phyloP scores from a whole-genome alignment of 2,329 filamentous ascomycete species.

The Ceratocystis destructans region DNA sequence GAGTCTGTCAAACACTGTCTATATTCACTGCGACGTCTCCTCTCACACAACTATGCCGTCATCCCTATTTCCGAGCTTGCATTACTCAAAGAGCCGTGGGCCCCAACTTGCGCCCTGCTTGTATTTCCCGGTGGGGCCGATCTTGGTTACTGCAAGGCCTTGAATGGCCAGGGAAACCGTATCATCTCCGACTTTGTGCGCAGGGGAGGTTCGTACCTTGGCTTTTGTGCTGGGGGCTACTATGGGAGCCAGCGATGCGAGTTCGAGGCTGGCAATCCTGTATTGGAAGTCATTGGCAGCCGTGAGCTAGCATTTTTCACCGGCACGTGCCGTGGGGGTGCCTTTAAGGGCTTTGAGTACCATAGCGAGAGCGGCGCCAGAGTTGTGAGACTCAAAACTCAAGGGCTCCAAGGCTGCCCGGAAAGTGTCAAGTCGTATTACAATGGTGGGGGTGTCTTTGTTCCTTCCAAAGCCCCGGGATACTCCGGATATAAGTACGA shows the following conservation, averaged over 20 bases:
- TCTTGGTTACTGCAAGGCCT: constrained; percentile 70
- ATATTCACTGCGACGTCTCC: constrained; percentile 69
- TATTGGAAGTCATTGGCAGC: constrained; percentile 69
- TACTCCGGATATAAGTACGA: constrained; percentile 41
- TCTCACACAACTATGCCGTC: constrained; percentile 85
- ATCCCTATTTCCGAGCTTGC: constrained; percentile 67
- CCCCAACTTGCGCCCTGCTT: constrained; percentile 68
- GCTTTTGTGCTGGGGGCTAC: constrained; percentile 89
- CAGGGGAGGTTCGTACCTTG: constrained; percentile 71
- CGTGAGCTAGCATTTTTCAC: constrained; percentile 83
- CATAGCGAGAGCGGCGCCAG: constrained; percentile 72
- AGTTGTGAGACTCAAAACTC: constrained; percentile 53
- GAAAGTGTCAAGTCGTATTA: constrained; percentile 66
- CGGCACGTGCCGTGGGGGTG: constrained; percentile 69
- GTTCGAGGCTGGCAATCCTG: constrained; percentile 68
- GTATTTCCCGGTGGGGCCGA: constrained; percentile 94
- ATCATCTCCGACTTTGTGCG: constrained; percentile 76
- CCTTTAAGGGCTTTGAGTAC: constrained; percentile 83
- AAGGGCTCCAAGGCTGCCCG: constrained; percentile 41
- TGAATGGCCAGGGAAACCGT: constrained; percentile 80
- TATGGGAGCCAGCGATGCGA: constrained; percentile 73
- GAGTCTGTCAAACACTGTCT: constrained; percentile 85
- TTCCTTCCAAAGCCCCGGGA: constrained; percentile 45
- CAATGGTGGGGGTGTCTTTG: constrained; percentile 89
- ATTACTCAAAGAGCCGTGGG: constrained; percentile 85